Evolutionary conservation across 305 asterid species (phyloP), one percentile per base, ranked within the genome.

Genomic region (Solanum chacoense): DNA sequence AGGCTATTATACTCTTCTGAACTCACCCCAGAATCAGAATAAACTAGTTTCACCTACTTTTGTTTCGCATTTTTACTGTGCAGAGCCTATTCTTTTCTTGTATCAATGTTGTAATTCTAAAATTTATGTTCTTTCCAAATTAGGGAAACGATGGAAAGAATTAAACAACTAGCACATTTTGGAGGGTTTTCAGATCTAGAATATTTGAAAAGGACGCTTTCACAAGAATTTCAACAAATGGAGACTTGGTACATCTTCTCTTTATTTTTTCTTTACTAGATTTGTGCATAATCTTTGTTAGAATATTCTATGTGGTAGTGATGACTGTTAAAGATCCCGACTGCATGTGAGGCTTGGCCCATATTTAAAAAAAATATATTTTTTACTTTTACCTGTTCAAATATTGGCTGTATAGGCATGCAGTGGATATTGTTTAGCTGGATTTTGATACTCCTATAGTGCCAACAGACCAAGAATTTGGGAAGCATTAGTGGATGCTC

Each of bases 131-230:
- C 38, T 88, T 91, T 90, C 81, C 14, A 20, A 88, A 45, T 45
- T 91, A 97, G 99, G 94, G 97, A 94, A 91, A 95, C 94, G 88
- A 91, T 92, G 94, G 92, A 93, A 91, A 94, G 94, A 88, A 94
- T 94, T 65, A 88, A 35, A 87, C 98, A 97, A 89, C 91, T 97
- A 93, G 91, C 91, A 91, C 93, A 89, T 90, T 95, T 97, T 91
- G 99, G 99, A 89, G 99, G 99, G 72, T 96, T 96, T 93, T 92
- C 93, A 90, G 98, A 96, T 93, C 85, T 93, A 59, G 95, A 90
- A 55, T 95, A 91, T 93, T 90, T 97, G 95, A 92, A 86, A 89
- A 93, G 99, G 92, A 93, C 99, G 81, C 92, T 97, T 89, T 93
- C 95, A 73, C 92, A 93, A 90, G 99, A 94, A 92, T 97, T 95